Evolutionary conservation across 257 asterid genomes (phyloP).

Genomic region (Lycium ferocissimum): DNA sequence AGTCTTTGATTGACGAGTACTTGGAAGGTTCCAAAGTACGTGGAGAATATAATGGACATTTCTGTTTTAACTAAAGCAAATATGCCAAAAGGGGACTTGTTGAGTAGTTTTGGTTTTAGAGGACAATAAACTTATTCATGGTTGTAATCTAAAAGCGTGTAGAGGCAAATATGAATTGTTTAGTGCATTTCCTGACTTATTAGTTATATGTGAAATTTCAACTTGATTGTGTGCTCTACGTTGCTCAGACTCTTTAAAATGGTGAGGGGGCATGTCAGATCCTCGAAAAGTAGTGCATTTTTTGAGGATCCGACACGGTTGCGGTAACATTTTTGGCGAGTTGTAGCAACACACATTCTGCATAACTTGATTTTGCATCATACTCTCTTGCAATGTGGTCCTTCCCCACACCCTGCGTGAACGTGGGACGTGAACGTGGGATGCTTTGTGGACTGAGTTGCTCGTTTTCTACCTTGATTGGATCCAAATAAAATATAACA

Average conservation of each 20-base stretch:
- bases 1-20: background rate
- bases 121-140: background rate
- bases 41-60: background rate
- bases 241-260: no score
- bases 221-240: no score
- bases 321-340: no score
- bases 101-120: background rate
- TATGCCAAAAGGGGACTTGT: background rate
- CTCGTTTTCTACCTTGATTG: background rate
- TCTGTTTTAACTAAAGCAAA: no score
- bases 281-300: no score
- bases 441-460: no score
- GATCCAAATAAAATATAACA: background rate
- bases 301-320: no score
- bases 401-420: no score
- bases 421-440: no score
- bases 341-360: no score
- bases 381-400: no score
- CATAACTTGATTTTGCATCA: background rate
- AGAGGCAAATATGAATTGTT: background rate
- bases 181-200: background rate
- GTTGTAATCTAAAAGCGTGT: background rate
- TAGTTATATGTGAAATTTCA: background rate
- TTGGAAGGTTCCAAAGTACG: background rate
- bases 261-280: no score